phyloP scores from a whole-genome alignment of 805 yeast genomes.

The Ogataea degrootiae region DNA sequence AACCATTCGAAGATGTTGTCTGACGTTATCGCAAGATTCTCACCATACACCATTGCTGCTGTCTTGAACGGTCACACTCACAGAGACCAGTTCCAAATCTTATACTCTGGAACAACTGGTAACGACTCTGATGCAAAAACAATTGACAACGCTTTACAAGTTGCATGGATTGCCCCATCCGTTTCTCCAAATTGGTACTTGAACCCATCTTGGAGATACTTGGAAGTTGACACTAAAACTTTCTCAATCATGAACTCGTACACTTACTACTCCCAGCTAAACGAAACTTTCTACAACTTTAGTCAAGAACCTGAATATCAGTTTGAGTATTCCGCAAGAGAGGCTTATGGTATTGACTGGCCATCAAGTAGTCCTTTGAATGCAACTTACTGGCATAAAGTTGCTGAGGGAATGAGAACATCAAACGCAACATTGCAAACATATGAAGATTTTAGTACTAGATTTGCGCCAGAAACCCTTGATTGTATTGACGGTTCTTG shows the following conservation, averaged over 20 bases:
- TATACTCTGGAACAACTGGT: conserved; percentile 44
- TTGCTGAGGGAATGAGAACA: conserved; percentile 40
- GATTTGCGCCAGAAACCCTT: conserved; percentile 53
- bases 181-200: conserved; percentile 55
- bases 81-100: conserved; percentile 57
- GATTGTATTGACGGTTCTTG: conserved; percentile 51
- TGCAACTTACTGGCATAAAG: conserved; percentile 63
- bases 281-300: conserved; percentile 48
- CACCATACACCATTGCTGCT: conserved; percentile 64
- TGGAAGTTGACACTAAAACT: conserved; percentile 57
- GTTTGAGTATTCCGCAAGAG: conserved; percentile 61
- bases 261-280: conserved; percentile 56
- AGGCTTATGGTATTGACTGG: conserved; percentile 54
- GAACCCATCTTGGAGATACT: conserved; percentile 72
- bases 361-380: conserved; percentile 57
- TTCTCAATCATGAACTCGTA: conserved; percentile 56
- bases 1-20: conserved; percentile 51
- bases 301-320: conserved; percentile 61
- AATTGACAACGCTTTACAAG: conserved; percentile 42
- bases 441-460: conserved; percentile 44
- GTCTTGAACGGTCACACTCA: conserved; percentile 72
- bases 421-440: conserved; percentile 42
- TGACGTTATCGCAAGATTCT: conserved; percentile 59
- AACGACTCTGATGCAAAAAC: conserved; percentile 25
- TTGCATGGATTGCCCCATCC: conserved; percentile 64